Percentiles rank a stretch among this genome's conserved stretches.
Evolutionary conservation across 2,329 filamentous ascomycete genomes (phyloP).

Genomic region (Claviceps purpurea): DNA sequence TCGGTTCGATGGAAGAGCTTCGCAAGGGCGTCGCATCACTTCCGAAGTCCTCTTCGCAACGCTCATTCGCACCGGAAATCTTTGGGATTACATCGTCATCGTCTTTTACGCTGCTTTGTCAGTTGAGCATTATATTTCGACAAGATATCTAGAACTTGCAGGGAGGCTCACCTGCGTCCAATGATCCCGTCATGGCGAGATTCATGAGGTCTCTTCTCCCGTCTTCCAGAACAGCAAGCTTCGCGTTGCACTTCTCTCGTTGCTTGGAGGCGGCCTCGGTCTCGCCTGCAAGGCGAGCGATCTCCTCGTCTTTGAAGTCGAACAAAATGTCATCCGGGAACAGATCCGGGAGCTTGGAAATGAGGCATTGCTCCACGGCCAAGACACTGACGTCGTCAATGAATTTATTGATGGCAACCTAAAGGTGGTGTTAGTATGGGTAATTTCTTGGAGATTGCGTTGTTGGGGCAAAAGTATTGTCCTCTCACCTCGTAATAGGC

Average conservation of each 20-base stretch:
- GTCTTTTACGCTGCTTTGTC: too few relatives aligned
- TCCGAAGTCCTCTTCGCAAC: too few relatives aligned
- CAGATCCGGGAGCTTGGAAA: conserved; percentile 9
- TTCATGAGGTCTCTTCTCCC: neutral
- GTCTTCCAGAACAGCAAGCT: conserved; percentile 2
- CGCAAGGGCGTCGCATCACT: too few relatives aligned
- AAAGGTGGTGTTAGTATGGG: neutral
- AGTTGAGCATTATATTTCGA: too few relatives aligned
- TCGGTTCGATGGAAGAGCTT: too few relatives aligned
- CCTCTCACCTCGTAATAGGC: conserved; percentile 26
- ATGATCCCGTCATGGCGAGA: neutral
- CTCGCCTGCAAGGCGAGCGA: neutral
- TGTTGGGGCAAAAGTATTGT: too few relatives aligned
- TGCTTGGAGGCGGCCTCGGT: conserved; percentile 1
- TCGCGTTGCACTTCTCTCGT: conserved; percentile 2
- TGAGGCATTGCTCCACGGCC: conserved; percentile 12
- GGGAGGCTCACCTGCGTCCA: neutral
- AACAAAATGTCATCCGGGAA: conserved; percentile 10
- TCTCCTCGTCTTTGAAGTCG: conserved; percentile 8
- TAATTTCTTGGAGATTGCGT: neutral
- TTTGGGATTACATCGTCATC: rapidly evolving
- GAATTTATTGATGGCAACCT: conserved; percentile 12
- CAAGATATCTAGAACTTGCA: too few relatives aligned
- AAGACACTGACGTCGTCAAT: conserved; percentile 13
- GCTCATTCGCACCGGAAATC: too few relatives aligned